These are phyloP conservation scores for Colletotrichum scovillei DNA, from an alignment of 2,329 filamentous ascomycete genomes.

Conservation along the genomic window DNA sequence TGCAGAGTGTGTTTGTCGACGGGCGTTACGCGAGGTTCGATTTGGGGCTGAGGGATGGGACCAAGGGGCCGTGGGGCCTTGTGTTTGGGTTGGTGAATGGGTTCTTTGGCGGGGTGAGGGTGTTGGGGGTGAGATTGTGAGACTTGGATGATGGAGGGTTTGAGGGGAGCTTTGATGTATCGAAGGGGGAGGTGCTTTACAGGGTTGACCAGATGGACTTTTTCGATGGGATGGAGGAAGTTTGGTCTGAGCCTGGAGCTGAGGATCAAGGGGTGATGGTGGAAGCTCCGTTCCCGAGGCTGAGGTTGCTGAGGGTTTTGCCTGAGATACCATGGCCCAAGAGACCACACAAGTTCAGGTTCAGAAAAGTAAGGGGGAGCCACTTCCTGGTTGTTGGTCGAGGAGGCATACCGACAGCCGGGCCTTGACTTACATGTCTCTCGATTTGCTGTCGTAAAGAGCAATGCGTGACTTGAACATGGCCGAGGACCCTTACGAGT, in stretches of 20 bases:
- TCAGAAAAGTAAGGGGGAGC: neutral
- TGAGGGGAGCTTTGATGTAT: neutral
- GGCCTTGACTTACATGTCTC: neutral
- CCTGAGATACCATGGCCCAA: neutral
- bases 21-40: neutral
- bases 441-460: neutral
- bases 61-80: neutral
- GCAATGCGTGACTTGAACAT: neutral
- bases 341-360: neutral
- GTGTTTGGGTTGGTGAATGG: neutral
- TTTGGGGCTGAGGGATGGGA: neutral
- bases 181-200: neutral
- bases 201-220: neutral
- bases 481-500: neutral
- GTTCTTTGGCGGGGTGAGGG: neutral
- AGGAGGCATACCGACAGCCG: neutral
- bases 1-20: neutral
- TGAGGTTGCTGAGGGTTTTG: neutral
- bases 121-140: neutral
- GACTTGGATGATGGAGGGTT: neutral
- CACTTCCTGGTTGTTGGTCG: neutral
- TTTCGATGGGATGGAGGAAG: neutral
- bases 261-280: neutral
- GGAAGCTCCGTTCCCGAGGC: neutral
- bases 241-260: neutral